Percentiles rank a stretch among this genome's conserved stretches.
phyloP scores from a whole-genome alignment of 352 stramenopile species.

The Globisporangium okanoganense region DNA sequence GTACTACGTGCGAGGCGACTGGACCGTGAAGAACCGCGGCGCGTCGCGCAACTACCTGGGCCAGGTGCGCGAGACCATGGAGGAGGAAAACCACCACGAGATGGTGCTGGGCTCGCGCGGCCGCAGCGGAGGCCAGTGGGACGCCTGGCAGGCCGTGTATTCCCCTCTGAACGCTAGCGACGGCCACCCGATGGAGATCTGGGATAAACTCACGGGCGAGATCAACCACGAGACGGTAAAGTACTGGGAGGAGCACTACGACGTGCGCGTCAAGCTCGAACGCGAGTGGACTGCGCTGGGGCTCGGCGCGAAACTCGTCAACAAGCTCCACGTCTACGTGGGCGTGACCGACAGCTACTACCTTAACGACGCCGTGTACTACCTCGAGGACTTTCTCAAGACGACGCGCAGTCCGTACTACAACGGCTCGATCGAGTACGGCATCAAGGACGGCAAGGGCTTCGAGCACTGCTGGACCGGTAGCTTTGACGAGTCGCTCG shows the following conservation, averaged over 20 bases:
- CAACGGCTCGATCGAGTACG: constrained; percentile 72
- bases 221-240: constrained; percentile 48
- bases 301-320: constrained; percentile 61
- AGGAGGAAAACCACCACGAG: constrained; percentile 74
- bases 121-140: constrained; percentile 67
- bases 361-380: constrained; percentile 68
- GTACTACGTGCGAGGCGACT: constrained; percentile 65
- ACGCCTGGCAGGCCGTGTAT: constrained; percentile 73
- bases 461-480: constrained; percentile 79
- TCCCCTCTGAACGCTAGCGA: constrained; percentile 57
- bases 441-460: constrained; percentile 55
- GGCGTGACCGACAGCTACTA: constrained; percentile 77
- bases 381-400: constrained; percentile 62
- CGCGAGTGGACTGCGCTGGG: constrained; percentile 49
- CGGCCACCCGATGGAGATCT: constrained; percentile 55
- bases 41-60: constrained; percentile 57
- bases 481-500: constrained; percentile 65
- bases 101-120: constrained; percentile 54
- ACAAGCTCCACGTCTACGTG: constrained; percentile 75
- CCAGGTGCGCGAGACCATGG: constrained; percentile 69
- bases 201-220: constrained; percentile 65
- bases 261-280: constrained; percentile 64
- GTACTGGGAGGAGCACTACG: constrained; percentile 71
- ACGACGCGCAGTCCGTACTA: constrained; percentile 60
- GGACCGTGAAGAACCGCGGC: constrained; percentile 70